Base-by-base conservation (phyloP, 805 yeast genomes). In the Tetrapisispora pingtungensis region DNA sequence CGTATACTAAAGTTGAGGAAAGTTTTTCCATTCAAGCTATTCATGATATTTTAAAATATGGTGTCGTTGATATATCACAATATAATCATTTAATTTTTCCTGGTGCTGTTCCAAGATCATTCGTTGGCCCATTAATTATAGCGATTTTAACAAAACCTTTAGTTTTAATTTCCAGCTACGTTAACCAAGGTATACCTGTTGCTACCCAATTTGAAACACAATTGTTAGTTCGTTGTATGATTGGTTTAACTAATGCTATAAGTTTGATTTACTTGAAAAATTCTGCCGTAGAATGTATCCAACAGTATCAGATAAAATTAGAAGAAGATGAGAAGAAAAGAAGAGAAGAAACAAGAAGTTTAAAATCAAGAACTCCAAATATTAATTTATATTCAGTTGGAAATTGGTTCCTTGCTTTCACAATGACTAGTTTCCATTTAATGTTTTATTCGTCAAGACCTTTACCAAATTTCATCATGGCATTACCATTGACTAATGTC, bases 1-100 rank as follows among this genome's bases (percentile, higher is more conserved):
- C 96, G 0, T 86, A 68, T 62, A 82, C 97, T 1, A 90, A 90
- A 64, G 96, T 90, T 0, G 97, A 90, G 60, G 97, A 90, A 61
- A 85, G 96, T 26, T 90, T 90, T 70, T 85, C 81, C 53, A 68
- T 85, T 37, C 97, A 90, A 56, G 97, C 97, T 0, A 70, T 86
- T 35, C 88, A 89, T 57, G 97, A 90, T 55, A 69, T 88, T 36
- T 50, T 85, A 41, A 72, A 74, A 49, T 72, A 77, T 57, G 96
- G 96, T 7, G 30, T 59, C 3, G 50, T 46, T 20, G 64, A 64
- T 47, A 14, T 73, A 1, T 48, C 64, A 1, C 49, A 66, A 40
- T 90, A 73, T 58, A 97, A 90, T 57, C 97, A 90, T 59, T 49
- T 70, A 7, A 62, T 69, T 42, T 90, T 86, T 59, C 95, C 96